Base-by-base conservation (phyloP, 805 yeast species). In the Zygosaccharomyces bailii region DNA sequence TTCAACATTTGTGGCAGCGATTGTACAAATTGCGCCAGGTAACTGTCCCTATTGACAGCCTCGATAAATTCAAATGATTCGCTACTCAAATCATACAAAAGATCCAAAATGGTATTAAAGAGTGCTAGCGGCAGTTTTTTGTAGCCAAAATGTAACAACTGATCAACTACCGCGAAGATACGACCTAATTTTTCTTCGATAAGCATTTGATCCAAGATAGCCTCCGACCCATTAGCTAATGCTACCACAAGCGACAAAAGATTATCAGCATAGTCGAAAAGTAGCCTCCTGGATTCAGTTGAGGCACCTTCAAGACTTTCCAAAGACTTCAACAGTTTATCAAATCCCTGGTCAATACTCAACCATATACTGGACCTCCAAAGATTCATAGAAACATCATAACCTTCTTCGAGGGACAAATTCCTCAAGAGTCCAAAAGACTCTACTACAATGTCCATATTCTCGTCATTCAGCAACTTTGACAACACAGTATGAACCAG, bases 351-450 rank as follows among this genome's bases (percentile, higher is more conserved):
- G 37, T 73, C 76, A 32, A 88, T 72, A 20, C 76, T 66, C 0
- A 75, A 70, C 85, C 96, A 82, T 33, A 91, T 79, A 49, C 84
- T 80, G 13, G 80, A 79, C 59, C 97, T 77, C 86, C 95, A 84
- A 43, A 86, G 62, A 61, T 77, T 79, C 16, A 78, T 76, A 20
- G 88, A 79, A 29, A 87, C 75, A 51, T 87, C 95, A 54, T 86
- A 82, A 16, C 96, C 97, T 65, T 89, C 96, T 58, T 87, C 96
- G 42, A 87, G 72, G 2, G 84, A 82, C 44, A 91, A 59, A 59
- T 85, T 88, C 60, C 96, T 76, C 50, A 93, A 67, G 18, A 91
- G 69, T 1, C 96, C 97, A 54, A 79, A 82, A 1, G 91, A 73
- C 55, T 85, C 95, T 16, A 85, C 84, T 14, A 86, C 83, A 35